Evolutionary conservation across 176 grass and related monocot species (phyloP).

Genomic region (Zizania latifolia): DNA sequence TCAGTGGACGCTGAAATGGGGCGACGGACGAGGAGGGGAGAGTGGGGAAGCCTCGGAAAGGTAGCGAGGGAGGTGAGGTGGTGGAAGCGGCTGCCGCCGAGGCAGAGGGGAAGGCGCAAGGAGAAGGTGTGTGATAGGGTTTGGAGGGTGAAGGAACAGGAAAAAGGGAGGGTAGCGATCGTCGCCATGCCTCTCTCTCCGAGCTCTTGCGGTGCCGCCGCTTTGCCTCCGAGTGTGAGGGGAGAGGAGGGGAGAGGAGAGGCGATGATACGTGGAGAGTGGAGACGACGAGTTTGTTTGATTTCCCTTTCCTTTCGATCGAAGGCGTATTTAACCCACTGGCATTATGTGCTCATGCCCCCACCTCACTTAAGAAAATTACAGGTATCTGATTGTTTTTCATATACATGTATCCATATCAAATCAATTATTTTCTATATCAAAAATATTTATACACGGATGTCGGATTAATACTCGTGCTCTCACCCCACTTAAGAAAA

Average conservation of each 20-base stretch:
- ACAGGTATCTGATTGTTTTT: too few species aligned
- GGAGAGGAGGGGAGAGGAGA: background rate
- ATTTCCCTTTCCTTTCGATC: background rate
- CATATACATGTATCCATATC: too few species aligned
- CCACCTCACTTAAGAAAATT: too few species aligned
- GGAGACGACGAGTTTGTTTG: constrained; percentile 13
- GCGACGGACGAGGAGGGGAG: constrained; percentile 17
- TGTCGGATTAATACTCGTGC: too few species aligned
- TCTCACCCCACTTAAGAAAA: too few species aligned
- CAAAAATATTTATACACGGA: too few species aligned
- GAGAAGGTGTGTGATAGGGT: constrained; percentile 42
- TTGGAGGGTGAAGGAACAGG: constrained; percentile 52
- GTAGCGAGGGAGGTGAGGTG: constrained; percentile 24
- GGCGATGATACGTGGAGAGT: constrained; percentile 32
- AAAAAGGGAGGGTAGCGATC: constrained; percentile 38
- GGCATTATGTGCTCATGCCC: too few species aligned
- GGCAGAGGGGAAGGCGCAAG: constrained; percentile 6
- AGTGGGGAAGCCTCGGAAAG: constrained; percentile 19
- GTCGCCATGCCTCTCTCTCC: constrained; percentile 34
- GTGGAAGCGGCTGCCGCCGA: constrained; percentile 17
- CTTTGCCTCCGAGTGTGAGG: constrained; percentile 10
- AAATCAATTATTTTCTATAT: too few species aligned
- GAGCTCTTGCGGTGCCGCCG: constrained; percentile 17
- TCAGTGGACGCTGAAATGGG: constrained; percentile 14
- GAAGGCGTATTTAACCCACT: constrained; percentile 10